Percentiles rank a stretch among this genome's conserved stretches.
Conservation (phyloP, 768 basidiomycete species). For the Mycena haematopus region DNA sequence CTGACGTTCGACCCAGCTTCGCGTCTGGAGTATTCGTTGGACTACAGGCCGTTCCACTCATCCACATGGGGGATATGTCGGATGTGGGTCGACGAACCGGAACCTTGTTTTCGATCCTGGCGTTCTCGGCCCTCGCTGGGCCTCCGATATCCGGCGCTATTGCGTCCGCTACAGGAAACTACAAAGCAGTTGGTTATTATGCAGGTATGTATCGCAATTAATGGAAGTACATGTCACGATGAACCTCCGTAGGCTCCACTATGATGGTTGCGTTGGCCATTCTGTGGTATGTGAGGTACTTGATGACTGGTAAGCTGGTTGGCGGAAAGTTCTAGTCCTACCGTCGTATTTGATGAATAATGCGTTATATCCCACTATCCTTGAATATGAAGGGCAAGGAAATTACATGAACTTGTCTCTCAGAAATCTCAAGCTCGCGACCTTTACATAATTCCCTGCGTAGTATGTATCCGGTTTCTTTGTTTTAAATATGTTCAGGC, state of each 20-base stretch:
- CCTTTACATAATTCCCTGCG: too few relatives aligned
- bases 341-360: too few relatives aligned
- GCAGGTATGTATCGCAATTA: constrained; percentile 46
- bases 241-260: neutral
- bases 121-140: constrained; percentile 69
- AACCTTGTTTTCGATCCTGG: constrained; percentile 65
- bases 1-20: constrained; percentile 45
- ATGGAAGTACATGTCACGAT: neutral
- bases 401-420: too few relatives aligned
- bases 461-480: too few relatives aligned
- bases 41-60: constrained; percentile 60
- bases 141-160: constrained; percentile 81
- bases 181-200: constrained; percentile 59
- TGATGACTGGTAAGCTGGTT: constrained; percentile 23
- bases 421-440: too few relatives aligned
- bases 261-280: constrained; percentile 21
- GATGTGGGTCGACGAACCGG: constrained; percentile 73
- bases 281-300: constrained; percentile 24
- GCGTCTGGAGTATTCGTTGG: constrained; percentile 68
- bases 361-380: too few relatives aligned
- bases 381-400: too few relatives aligned
- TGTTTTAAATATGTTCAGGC: too few relatives aligned
- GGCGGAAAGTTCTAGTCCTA: constrained; percentile 21
- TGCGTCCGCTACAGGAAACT: constrained; percentile 56
- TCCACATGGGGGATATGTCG: constrained; percentile 61